Evolutionary conservation across 768 basidiomycete species (phyloP), one percentile per base, ranked within the genome.

Genomic region (Leccinum longicurvipes): DNA sequence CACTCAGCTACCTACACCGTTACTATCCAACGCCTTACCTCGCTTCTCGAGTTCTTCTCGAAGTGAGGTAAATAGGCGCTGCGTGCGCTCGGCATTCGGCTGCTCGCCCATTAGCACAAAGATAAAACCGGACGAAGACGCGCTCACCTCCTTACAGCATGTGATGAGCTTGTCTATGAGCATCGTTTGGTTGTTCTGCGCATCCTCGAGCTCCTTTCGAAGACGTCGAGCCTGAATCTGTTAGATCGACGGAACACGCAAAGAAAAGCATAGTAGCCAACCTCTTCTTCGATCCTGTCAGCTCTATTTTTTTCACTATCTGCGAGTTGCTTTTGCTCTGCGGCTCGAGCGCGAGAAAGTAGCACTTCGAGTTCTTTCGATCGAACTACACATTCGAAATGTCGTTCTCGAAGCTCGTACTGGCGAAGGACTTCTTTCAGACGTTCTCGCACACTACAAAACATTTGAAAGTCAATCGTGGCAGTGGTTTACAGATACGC

Each of bases 351-450:
- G 29, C 91, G 84, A 47, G 92, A 91, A 15, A 94, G 78, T 19
- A 94, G 73, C 15, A 94, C 89, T 67, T 94, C 92, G 23, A 94
- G 80, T 71, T 94, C 92, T 72, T 94, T 94, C 42, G 92, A 93
- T 41, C 92, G 88, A 54, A 94, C 86, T 27, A 94, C 87, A 60
- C 90, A 92, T 74, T 93, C 92, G 63, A 93, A 94, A 76, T 94
- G 92, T 67, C 85, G 86, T 75, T 94, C 92, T 57, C 92, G 87
- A 54, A 93, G 83, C 66, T 94, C 88, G 67, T 94, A 94, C 67
- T 93, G 91, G 24, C 85, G 83, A 44, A 94, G 82, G 32, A 94
- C 82, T 62, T 92, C 89, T 67, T 92, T 93, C 71, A 94, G 77
- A 47, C 92, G 85, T 72, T 91, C 89, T 31, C 89, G 87, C 42